Conservation (phyloP, 805 yeast species). For the Pichia scutulata region DNA sequence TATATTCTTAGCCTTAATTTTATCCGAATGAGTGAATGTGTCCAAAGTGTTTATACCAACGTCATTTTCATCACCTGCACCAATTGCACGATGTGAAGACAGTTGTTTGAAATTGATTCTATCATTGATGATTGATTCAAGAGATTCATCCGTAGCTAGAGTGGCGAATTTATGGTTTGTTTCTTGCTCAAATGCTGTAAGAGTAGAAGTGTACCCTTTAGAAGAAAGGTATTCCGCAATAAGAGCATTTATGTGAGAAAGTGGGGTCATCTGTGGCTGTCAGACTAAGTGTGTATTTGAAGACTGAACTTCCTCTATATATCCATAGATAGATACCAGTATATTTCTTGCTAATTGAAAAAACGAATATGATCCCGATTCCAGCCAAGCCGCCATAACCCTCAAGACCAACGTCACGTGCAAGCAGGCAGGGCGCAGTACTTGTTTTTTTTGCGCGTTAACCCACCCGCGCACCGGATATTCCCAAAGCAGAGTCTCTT, state of each 20-base stretch:
- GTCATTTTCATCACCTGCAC: not conserved
- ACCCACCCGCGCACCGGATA: not conserved
- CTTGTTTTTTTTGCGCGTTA: not conserved
- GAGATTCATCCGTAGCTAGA: constrained; percentile 26
- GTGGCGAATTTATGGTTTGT: constrained; percentile 27
- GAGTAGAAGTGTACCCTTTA: constrained; percentile 40
- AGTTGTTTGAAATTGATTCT: constrained; percentile 19
- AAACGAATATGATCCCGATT: too few relatives aligned
- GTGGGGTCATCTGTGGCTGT: not conserved
- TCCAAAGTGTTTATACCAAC: constrained; percentile 1
- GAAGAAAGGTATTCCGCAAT: constrained; percentile 53
- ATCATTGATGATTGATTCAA: constrained; percentile 31
- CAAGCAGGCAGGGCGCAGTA: not conserved
- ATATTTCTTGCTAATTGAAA: too few relatives aligned
- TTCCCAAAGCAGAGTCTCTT: not conserved
- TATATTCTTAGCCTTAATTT: constrained; percentile 16
- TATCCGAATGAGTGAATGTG: constrained; percentile 19
- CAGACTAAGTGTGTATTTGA: too few relatives aligned
- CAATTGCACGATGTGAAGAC: not conserved
- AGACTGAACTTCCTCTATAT: too few relatives aligned
- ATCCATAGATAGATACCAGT: too few relatives aligned
- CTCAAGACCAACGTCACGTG: not conserved
- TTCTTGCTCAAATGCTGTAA: constrained; percentile 42
- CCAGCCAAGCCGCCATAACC: not conserved
- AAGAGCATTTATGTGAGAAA: constrained; percentile 24